Conservation (phyloP, 129 eudicot genomes). For the Lactuca sativa region DNA sequence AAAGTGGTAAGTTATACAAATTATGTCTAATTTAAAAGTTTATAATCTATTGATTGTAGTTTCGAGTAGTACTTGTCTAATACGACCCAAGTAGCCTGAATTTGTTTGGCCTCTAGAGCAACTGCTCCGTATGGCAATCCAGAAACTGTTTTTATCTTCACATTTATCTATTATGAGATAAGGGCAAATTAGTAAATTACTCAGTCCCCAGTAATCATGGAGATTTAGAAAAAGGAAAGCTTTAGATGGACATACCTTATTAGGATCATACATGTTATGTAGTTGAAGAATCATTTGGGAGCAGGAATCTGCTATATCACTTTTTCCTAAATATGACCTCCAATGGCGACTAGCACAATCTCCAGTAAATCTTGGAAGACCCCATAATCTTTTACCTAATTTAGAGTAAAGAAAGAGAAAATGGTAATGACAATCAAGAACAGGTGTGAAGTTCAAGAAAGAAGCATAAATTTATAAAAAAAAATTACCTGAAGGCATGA, state of each 20-base stretch:
- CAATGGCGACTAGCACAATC: conserved; percentile 89
- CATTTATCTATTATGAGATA: conserved; percentile 58
- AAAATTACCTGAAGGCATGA: conserved; percentile 68
- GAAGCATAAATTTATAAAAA: not conserved
- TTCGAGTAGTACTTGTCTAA: conserved; percentile 72
- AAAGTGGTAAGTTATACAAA: not conserved
- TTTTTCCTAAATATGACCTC: conserved; percentile 57
- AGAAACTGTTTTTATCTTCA: conserved; percentile 80
- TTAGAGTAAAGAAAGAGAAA: conserved; percentile 10
- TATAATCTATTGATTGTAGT: not conserved
- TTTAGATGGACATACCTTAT: conserved; percentile 49
- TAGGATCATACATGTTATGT: conserved; percentile 91
- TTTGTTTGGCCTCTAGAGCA: conserved; percentile 80
- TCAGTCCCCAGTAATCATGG: too few species aligned
- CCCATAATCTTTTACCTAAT: conserved; percentile 83
- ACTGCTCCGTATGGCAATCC: conserved; percentile 85
- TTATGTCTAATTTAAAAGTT: not conserved
- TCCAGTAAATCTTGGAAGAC: conserved; percentile 83
- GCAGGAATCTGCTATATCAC: conserved; percentile 78
- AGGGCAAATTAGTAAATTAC: conserved; percentile 17
- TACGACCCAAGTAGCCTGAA: conserved; percentile 87
- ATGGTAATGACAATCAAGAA: not conserved
- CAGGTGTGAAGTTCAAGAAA: not conserved
- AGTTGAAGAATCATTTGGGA: conserved; percentile 98
- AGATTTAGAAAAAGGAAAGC: not conserved